Percentiles rank a stretch among this genome's conserved stretches.
phyloP scores from a whole-genome alignment of 2,329 filamentous ascomycete species.

The Helotiales sp. region DNA sequence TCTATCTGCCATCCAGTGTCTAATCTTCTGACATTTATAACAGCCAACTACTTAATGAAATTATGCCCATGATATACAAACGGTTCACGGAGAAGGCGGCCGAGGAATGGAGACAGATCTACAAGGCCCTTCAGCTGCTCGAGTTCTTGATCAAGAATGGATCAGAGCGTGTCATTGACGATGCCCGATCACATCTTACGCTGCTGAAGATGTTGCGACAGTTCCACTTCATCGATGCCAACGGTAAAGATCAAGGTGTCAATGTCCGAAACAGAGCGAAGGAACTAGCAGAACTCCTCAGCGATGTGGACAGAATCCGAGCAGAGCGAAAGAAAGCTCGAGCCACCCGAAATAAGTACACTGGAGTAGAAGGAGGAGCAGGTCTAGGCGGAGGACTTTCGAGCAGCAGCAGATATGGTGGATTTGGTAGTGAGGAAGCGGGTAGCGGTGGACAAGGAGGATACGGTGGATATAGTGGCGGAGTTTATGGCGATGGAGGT shows the following conservation, averaged over 20 bases:
- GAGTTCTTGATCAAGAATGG: slow-evolving; percentile 98
- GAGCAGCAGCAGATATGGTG: slow-evolving; percentile 64
- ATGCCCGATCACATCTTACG: slow-evolving; percentile 91
- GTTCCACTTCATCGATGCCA: slow-evolving; percentile 94
- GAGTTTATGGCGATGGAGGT: slow-evolving; percentile 93
- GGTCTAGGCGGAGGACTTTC: slow-evolving; percentile 57
- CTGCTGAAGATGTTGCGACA: slow-evolving; percentile 97
- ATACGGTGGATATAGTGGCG: slow-evolving; percentile 63
- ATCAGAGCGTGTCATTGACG: slow-evolving; percentile 95
- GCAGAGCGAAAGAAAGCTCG: slow-evolving; percentile 86
- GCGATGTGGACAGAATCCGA: slow-evolving; percentile 87
- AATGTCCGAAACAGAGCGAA: slow-evolving; percentile 97
- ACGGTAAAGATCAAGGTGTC: slow-evolving; percentile 97
- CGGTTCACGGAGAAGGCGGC: slow-evolving; percentile 97
- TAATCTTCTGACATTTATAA: slow-evolving; percentile 16
- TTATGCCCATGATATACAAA: slow-evolving; percentile 99
- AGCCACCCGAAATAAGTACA: slow-evolving; percentile 89
- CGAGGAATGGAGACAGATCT: slow-evolving; percentile 99
- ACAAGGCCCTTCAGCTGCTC: slow-evolving; percentile 95
- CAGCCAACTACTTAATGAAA: slow-evolving; percentile 95
- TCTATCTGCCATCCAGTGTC: slow-evolving; percentile 5
- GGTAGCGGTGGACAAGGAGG: slow-evolving; percentile 64
- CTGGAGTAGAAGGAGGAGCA: slow-evolving; percentile 83
- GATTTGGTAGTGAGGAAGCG: slow-evolving; percentile 80
- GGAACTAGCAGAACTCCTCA: slow-evolving; percentile 88